Conservation (phyloP, 2,329 filamentous ascomycete species). For the Calonectria fujianensis region DNA sequence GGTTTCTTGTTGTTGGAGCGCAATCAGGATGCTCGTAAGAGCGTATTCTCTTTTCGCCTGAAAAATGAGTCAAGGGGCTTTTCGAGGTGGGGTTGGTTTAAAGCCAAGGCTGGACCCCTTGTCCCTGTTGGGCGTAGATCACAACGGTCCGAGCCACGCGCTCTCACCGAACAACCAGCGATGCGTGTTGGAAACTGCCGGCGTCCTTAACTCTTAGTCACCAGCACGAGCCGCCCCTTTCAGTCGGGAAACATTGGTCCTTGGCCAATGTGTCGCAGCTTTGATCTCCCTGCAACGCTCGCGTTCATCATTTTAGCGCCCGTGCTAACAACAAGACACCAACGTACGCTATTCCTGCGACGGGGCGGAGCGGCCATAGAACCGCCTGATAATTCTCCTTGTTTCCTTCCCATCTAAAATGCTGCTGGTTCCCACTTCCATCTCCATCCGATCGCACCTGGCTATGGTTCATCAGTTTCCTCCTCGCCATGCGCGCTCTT, state of each 20-base stretch:
- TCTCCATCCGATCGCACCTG: too few species aligned
- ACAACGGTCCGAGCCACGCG: constrained; percentile 5
- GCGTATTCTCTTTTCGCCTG: neutral
- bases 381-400: neutral
- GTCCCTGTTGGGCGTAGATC: neutral
- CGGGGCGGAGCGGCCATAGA: neutral
- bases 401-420: neutral
- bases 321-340: neutral
- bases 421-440: neutral
- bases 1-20: neutral
- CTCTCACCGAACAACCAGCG: neutral
- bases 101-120: neutral
- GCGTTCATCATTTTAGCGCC: neutral
- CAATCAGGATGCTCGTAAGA: too few species aligned
- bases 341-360: neutral
- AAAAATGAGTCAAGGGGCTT: neutral
- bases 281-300: neutral
- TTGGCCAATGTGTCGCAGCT: neutral
- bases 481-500: constrained; percentile 1
- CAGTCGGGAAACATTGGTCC: neutral
- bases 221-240: neutral
- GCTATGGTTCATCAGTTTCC: neutral
- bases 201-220: neutral
- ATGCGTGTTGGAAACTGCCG: neutral
- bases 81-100: neutral